phyloP scores from a whole-genome alignment of 768 basidiomycete genomes.

The Pisolithus microcarpus region DNA sequence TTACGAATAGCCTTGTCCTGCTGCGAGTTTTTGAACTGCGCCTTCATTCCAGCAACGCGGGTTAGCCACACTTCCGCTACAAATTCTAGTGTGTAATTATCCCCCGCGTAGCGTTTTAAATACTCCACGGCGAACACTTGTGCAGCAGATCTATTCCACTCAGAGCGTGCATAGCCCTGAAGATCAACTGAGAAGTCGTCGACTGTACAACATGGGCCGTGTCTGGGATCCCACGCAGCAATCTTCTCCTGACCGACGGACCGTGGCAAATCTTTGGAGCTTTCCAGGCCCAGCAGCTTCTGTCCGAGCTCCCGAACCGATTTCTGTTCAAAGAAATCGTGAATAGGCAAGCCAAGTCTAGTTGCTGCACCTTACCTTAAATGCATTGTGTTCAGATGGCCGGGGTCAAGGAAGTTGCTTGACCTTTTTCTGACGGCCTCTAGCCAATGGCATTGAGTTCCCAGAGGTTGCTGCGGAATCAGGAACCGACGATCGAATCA shows the following conservation, averaged over 20 bases:
- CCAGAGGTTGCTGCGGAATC: background rate
- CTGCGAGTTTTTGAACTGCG: background rate
- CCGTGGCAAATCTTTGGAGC: too few relatives aligned
- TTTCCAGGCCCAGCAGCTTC: too few relatives aligned
- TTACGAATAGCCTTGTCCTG: background rate
- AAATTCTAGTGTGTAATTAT: background rate
- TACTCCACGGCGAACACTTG: background rate
- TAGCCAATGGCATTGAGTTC: background rate
- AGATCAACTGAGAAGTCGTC: too few relatives aligned
- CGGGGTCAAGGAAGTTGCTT: background rate
- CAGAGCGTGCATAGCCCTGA: too few relatives aligned
- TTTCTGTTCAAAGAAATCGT: background rate
- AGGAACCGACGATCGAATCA: background rate
- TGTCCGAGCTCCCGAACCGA: background rate
- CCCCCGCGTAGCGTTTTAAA: background rate
- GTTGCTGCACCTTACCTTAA: background rate
- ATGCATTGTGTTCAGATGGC: background rate
- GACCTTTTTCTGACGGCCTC: background rate
- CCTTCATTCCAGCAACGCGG: background rate
- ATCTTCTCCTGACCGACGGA: too few relatives aligned
- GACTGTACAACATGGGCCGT: too few relatives aligned
- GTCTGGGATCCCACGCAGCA: too few relatives aligned
- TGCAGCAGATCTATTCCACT: too few relatives aligned
- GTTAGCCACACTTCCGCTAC: background rate
- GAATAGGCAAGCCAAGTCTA: background rate